phyloP scores from a whole-genome alignment of 768 basidiomycete genomes.

The Amanita molliuscula region DNA sequence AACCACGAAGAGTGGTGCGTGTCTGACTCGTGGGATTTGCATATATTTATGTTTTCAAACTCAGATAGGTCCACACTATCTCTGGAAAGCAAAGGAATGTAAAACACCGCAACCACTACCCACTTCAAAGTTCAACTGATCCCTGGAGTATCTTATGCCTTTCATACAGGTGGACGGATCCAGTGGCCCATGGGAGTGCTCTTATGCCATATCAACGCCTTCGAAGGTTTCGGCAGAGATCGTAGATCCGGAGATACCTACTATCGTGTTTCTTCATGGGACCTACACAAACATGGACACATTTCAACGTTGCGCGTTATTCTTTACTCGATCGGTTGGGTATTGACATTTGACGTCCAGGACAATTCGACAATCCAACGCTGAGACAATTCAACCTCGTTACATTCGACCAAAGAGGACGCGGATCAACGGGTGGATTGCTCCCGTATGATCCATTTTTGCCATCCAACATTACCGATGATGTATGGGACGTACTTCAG shows the following conservation, averaged over 20 bases:
- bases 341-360: constrained; percentile 11
- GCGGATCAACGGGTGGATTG: constrained; percentile 20
- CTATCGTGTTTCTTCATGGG: constrained; percentile 27
- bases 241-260: constrained; percentile 24
- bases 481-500: constrained; percentile 22
- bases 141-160: constrained; percentile 20
- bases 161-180: constrained; percentile 18
- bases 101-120: too few relatives aligned
- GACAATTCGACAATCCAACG: constrained; percentile 23
- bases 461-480: constrained; percentile 20
- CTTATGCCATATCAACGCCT: constrained; percentile 29
- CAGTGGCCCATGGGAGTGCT: constrained; percentile 18
- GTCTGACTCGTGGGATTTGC: too few relatives aligned
- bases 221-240: constrained; percentile 16
- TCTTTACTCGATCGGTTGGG: background rate
- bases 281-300: constrained; percentile 21
- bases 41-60: too few relatives aligned
- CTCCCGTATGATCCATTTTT: constrained; percentile 16
- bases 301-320: constrained; percentile 23
- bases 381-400: constrained; percentile 29
- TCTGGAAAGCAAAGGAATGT: too few relatives aligned
- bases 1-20: too few relatives aligned
- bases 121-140: too few relatives aligned
- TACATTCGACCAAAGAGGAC: constrained; percentile 22
- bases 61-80: too few relatives aligned